Evolutionary conservation across 495 filamentous ascomycete species (phyloP).

Genomic region (Neurospora discreta): DNA sequence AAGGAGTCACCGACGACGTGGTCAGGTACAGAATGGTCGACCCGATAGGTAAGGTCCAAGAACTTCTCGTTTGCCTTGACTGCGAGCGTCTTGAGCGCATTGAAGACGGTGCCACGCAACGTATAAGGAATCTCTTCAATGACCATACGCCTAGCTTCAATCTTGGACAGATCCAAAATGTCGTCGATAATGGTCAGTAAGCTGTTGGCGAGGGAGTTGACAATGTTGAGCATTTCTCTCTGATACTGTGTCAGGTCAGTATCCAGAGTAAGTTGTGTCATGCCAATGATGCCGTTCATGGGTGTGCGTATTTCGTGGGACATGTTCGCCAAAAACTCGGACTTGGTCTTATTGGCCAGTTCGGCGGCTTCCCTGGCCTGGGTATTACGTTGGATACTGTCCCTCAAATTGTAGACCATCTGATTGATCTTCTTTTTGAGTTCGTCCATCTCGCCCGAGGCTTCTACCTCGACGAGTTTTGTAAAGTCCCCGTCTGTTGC

Average conservation of each 20-base stretch:
- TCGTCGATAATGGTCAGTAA: conserved; percentile 97
- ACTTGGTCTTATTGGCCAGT: conserved; percentile 95
- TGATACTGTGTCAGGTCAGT: conserved; percentile 92
- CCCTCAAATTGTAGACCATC: conserved; percentile 92
- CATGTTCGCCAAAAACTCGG: conserved; percentile 98
- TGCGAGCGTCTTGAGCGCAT: conserved; percentile 89
- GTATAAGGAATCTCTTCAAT: conserved; percentile 98
- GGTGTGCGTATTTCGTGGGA: conserved; percentile 97
- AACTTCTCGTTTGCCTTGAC: conserved; percentile 97
- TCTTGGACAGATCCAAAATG: conserved; percentile 98
- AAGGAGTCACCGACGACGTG: conserved; percentile 96
- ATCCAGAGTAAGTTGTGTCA: conserved; percentile 95
- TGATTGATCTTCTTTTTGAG: conserved; percentile 98
- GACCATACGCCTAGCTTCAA: conserved; percentile 98
- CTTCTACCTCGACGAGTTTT: conserved; percentile 94
- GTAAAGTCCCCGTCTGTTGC: conserved; percentile 96
- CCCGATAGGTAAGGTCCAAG: conserved; percentile 86
- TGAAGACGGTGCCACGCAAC: conserved; percentile 90
- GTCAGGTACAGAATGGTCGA: conserved; percentile 89
- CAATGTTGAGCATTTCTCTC: conserved; percentile 97
- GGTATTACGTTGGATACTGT: conserved; percentile 97
- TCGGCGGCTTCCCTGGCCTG: conserved; percentile 92
- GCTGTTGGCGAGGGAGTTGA: conserved; percentile 95
- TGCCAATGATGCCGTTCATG: conserved; percentile 79
- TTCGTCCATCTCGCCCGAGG: conserved; percentile 98